Conservation (phyloP, 1,284 basidiomycete species). For the Ganoderma leucocontextum region DNA sequence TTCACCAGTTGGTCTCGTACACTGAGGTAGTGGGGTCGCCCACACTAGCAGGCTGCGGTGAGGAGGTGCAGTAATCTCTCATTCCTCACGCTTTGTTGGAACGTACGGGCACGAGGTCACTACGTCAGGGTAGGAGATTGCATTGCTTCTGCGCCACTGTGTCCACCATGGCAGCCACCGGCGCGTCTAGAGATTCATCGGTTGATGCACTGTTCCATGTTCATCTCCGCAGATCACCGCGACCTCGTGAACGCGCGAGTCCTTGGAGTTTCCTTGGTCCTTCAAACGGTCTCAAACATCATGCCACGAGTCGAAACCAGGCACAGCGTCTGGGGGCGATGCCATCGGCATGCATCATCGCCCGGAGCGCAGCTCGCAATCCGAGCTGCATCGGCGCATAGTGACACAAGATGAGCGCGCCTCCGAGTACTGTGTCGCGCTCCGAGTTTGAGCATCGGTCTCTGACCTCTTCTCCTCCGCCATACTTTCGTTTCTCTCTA, state of each 20-base stretch:
- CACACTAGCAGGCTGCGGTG: too few species aligned
- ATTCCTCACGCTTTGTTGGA: too few species aligned
- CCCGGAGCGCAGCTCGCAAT: background rate
- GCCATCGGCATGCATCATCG: background rate
- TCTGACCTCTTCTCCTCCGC: slow-evolving; percentile 32
- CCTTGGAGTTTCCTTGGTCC: background rate
- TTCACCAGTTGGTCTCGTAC: too few species aligned
- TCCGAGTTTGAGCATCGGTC: slow-evolving; percentile 37
- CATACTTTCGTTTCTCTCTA: slow-evolving; percentile 35
- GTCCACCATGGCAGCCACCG: too few species aligned
- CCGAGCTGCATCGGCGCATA: background rate
- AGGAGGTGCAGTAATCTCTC: too few species aligned
- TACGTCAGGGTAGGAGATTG: too few species aligned
- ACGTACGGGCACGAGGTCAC: too few species aligned
- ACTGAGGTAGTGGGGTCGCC: too few species aligned
- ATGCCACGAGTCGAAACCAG: background rate
- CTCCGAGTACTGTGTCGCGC: background rate
- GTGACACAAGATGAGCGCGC: background rate
- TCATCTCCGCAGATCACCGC: background rate
- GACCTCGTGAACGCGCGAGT: background rate
- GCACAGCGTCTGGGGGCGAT: background rate
- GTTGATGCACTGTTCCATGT: background rate
- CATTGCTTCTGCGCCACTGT: too few species aligned
- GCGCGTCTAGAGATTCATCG: too few species aligned
- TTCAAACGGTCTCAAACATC: background rate